A percentile compares a stretch with the other conserved stretches of the same genome.
These are phyloP conservation scores for Neonectria faginata DNA, from an alignment of 2,329 filamentous ascomycete species.

Conservation along the genomic window DNA sequence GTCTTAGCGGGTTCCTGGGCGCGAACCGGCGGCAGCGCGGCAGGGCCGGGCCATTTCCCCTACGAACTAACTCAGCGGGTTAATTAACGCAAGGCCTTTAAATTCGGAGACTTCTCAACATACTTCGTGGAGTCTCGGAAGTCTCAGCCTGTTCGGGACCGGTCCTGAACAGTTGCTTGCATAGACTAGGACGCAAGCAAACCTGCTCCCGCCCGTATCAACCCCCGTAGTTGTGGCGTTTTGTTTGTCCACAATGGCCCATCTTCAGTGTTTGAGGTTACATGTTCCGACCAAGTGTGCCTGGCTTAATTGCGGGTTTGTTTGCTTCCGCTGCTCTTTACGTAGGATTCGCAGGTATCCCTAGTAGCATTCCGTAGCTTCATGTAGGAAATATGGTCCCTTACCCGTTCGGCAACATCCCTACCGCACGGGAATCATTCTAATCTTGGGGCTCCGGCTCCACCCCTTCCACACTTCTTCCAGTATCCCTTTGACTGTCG, in stretches of 20 bases:
- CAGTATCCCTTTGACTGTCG: too few relatives aligned
- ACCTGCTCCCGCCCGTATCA: constrained; percentile 16
- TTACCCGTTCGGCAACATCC: too few relatives aligned
- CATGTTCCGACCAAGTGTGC: constrained; percentile 35
- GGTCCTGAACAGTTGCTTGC: neutral
- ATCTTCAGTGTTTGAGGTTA: constrained; percentile 36
- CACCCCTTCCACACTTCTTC: constrained; percentile 30
- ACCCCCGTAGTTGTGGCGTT: constrained; percentile 27
- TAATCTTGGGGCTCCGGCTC: constrained; percentile 4
- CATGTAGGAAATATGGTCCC: too few relatives aligned
- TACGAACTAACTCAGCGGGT: neutral
- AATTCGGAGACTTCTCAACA: neutral
- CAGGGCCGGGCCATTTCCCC: neutral
- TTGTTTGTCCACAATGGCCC: constrained; percentile 32
- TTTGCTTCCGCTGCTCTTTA: constrained; percentile 9
- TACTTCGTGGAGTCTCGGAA: neutral
- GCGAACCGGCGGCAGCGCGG: constrained; percentile 12
- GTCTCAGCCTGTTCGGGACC: neutral
- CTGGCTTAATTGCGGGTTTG: constrained; percentile 33
- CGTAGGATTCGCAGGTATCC: constrained; percentile 8
- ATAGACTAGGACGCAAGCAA: neutral
- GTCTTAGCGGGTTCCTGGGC: constrained; percentile 17
- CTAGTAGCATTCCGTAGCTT: neutral
- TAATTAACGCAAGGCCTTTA: neutral
- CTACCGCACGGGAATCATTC: constrained; percentile 10